Conservation (phyloP, 2,329 filamentous ascomycete genomes). For the Sphaerulina vaccinii region DNA sequence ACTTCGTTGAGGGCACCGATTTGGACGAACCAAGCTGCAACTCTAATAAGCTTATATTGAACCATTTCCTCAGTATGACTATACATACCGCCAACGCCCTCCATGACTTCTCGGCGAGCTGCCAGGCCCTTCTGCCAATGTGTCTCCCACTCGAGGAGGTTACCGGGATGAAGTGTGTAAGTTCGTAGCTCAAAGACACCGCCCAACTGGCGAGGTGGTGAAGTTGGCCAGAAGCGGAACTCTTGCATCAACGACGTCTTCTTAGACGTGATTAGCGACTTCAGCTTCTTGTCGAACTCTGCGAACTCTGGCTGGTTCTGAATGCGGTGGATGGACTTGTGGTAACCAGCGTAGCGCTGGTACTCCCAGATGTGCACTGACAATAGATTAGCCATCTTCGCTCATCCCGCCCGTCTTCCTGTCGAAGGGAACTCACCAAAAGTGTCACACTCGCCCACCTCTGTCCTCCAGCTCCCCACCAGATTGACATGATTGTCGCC, state of each 20-base stretch:
- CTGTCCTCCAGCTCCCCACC: slow-evolving; percentile 96
- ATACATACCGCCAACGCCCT: slow-evolving; percentile 55
- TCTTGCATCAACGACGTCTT: slow-evolving; percentile 95
- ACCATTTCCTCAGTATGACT: slow-evolving; percentile 46
- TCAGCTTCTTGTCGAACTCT: slow-evolving; percentile 80
- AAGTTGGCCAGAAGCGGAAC: slow-evolving; percentile 99
- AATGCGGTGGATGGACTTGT: slow-evolving; percentile 84
- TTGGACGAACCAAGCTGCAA: slow-evolving; percentile 95
- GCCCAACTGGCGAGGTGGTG: slow-evolving; percentile 81
- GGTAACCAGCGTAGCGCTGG: slow-evolving; percentile 93
- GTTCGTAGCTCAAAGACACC: slow-evolving; percentile 95
- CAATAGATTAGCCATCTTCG: slow-evolving; percentile 13
- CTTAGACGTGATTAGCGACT: slow-evolving; percentile 79
- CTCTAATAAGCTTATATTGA: slow-evolving; percentile 11
- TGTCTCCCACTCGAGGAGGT: slow-evolving; percentile 96
- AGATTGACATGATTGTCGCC: slow-evolving; percentile 92
- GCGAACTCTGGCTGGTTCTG: slow-evolving; percentile 78
- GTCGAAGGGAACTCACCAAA: slow-evolving; percentile 66
- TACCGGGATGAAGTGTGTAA: slow-evolving; percentile 93
- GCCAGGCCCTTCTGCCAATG: slow-evolving; percentile 93
- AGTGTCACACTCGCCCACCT: slow-evolving; percentile 94
- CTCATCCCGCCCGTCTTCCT: background rate
- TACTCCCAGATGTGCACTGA: slow-evolving; percentile 99
- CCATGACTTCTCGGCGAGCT: slow-evolving; percentile 94
- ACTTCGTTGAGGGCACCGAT: slow-evolving; percentile 97